Evolutionary conservation across 2,329 filamentous ascomycete species (phyloP).

Genomic region (Botrytis aclada): DNA sequence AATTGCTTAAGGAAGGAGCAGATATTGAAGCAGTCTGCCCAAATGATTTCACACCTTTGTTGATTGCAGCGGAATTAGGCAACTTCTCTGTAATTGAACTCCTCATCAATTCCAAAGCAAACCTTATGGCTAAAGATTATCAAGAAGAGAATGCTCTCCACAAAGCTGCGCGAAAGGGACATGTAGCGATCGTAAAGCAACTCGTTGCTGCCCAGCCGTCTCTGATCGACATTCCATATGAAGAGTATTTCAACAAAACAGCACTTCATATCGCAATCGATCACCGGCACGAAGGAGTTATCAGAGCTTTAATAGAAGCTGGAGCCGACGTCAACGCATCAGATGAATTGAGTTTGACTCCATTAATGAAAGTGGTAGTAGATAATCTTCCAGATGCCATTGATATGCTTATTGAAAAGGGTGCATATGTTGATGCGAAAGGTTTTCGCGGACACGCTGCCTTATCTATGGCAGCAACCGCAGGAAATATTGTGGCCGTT

Average conservation of each 20-base stretch:
- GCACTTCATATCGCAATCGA: neutral
- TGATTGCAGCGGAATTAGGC: conserved; percentile 1
- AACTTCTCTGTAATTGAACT: neutral
- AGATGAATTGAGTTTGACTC: neutral
- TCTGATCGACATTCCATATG: neutral
- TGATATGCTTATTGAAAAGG: neutral
- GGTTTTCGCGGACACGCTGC: neutral
- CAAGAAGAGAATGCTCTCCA: conserved; percentile 1
- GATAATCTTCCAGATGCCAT: neutral
- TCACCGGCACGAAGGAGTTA: neutral
- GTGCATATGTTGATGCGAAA: neutral
- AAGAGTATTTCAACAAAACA: neutral
- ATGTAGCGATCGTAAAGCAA: neutral
- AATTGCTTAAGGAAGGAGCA: neutral
- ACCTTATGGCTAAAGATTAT: conserved; percentile 5
- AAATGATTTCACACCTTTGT: conserved; percentile 2
- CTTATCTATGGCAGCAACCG: neutral
- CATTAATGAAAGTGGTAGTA: neutral
- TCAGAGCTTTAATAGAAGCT: neutral
- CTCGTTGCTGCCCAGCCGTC: neutral
- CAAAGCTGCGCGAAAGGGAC: neutral
- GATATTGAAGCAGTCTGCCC: neutral
- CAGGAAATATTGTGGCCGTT: neutral
- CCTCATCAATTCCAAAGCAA: neutral
- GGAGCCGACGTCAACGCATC: neutral